phyloP scores from a whole-genome alignment of 2,329 filamentous ascomycete genomes.

The Aspergillus novofumigatus region DNA sequence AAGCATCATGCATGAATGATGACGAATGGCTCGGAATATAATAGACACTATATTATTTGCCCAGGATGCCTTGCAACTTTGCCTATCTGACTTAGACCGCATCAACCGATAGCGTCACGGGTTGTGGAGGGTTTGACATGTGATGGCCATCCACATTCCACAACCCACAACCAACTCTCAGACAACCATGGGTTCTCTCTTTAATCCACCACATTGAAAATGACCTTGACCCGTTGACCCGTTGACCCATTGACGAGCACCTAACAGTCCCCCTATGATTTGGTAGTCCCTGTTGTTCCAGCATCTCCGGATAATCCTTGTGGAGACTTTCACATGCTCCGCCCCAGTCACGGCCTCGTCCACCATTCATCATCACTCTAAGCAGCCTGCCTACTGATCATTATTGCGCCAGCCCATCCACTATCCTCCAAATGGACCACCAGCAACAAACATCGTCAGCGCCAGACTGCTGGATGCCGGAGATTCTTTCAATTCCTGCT shows the following conservation, averaged over 20 bases:
- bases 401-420: background rate
- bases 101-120: background rate
- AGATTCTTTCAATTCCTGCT: background rate
- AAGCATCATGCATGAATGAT: background rate
- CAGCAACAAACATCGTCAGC: background rate
- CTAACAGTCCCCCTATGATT: background rate
- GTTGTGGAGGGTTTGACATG: background rate
- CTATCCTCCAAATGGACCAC: background rate
- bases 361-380: background rate
- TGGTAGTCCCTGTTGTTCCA: background rate
- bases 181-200: background rate
- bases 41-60: background rate
- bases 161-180: background rate
- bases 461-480: background rate
- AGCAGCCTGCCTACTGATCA: background rate
- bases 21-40: background rate
- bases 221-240: background rate
- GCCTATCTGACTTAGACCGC: background rate
- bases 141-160: background rate
- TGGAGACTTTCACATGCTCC: conserved; percentile 23
- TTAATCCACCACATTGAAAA: background rate
- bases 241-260: background rate
- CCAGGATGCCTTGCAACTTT: background rate
- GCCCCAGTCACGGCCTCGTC: background rate
- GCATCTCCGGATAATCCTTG: background rate